Evolutionary conservation across 225 moss, liverwort and hornwort genomes (phyloP).

Genomic region (Polytrichum commune): DNA sequence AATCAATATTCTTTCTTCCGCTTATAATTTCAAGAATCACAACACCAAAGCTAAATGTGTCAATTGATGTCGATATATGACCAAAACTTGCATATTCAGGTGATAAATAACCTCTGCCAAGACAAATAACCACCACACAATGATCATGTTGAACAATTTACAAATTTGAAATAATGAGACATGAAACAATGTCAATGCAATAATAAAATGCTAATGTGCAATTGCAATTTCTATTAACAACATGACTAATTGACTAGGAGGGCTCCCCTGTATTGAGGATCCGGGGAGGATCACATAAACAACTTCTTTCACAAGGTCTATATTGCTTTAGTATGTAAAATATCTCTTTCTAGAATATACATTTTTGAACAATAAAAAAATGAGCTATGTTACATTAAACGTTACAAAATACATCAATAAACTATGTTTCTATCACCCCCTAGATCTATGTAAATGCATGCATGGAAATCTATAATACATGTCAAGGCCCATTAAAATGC

Average conservation of each 20-base stretch:
- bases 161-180: too few relatives aligned
- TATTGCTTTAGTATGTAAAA: background rate
- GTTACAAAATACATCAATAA: background rate
- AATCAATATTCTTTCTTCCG: conserved; percentile 42
- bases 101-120: conserved; percentile 40
- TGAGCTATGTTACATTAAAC: background rate
- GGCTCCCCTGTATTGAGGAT: too few relatives aligned
- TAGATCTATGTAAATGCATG: too few relatives aligned
- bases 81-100: conserved; percentile 52
- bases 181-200: background rate
- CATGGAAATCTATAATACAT: too few relatives aligned
- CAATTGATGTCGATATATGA: conserved; percentile 41
- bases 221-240: background rate
- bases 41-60: conserved; percentile 57
- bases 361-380: background rate
- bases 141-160: background rate
- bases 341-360: too few relatives aligned
- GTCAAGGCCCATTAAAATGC: too few relatives aligned
- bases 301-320: background rate
- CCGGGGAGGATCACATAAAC: background rate
- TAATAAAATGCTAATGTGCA: background rate
- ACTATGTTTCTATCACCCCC: too few relatives aligned
- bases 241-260: too few relatives aligned
- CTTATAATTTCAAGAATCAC: conserved; percentile 50
- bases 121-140: background rate